Evolutionary conservation across 1,139 yeast genomes (phyloP).

Genomic region (Geotrichum australiense): DNA sequence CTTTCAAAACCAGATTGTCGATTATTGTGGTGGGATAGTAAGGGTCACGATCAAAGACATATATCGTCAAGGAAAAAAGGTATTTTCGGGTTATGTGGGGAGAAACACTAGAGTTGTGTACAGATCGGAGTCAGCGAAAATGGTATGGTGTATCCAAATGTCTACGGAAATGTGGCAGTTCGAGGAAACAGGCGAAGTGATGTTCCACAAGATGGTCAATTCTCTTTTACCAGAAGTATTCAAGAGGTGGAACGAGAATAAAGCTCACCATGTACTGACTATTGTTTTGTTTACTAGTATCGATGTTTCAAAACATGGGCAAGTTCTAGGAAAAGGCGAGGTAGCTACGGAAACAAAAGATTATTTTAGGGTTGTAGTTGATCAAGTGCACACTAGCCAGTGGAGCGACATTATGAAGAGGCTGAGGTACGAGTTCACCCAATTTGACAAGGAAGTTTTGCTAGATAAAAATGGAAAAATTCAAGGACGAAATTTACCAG

Average conservation of each 20-base stretch:
- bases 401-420: constrained; percentile 93
- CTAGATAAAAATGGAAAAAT: constrained; percentile 36
- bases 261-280: constrained; percentile 87
- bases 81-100: constrained; percentile 55
- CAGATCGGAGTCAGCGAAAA: constrained; percentile 81
- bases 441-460: constrained; percentile 68
- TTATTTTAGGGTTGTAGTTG: constrained; percentile 88
- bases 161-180: constrained; percentile 97
- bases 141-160: constrained; percentile 76
- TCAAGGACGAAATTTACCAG: constrained; percentile 52
- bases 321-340: constrained; percentile 50
- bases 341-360: constrained; percentile 62
- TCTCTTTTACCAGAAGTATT: constrained; percentile 84
- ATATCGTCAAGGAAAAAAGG: constrained; percentile 59
- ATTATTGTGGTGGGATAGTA: constrained; percentile 55
- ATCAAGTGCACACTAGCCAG: constrained; percentile 71
- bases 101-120: constrained; percentile 72
- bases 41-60: constrained; percentile 61
- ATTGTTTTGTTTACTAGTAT: constrained; percentile 82
- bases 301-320: constrained; percentile 42
- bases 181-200: constrained; percentile 90
- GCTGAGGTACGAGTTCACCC: constrained; percentile 73
- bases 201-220: constrained; percentile 86
- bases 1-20: constrained; percentile 56
- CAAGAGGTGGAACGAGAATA: constrained; percentile 76